phyloP scores from a whole-genome alignment of 108 stramenopile species.

The Fragilariopsis cylindrus region DNA sequence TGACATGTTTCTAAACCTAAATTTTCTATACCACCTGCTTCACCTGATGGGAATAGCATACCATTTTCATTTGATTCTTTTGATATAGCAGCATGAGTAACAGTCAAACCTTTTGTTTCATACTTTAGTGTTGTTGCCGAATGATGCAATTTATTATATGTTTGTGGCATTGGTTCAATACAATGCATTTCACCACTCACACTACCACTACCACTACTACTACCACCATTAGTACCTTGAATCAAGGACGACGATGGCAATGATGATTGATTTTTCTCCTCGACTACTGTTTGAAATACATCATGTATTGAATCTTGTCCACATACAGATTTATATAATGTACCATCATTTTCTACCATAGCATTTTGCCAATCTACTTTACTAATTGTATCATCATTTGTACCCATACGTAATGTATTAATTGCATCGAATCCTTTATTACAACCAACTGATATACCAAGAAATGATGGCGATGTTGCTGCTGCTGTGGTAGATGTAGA shows the following conservation, averaged over 20 bases:
- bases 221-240: neutral
- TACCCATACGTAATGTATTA: slow-evolving; percentile 54
- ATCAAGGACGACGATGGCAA: neutral
- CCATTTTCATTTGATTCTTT: neutral
- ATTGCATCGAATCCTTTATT: slow-evolving; percentile 77
- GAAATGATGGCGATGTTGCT: neutral
- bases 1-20: slow-evolving; percentile 31
- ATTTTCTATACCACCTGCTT: slow-evolving; percentile 25
- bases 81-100: slow-evolving; percentile 48
- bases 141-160: slow-evolving; percentile 21
- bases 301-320: slow-evolving; percentile 7
- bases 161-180: slow-evolving; percentile 64
- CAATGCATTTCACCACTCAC: slow-evolving; percentile 39
- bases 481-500: neutral
- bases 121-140: slow-evolving; percentile 21
- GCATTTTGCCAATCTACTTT: slow-evolving; percentile 43
- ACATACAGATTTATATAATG: slow-evolving; percentile 1
- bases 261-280: too few relatives aligned
- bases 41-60: too few relatives aligned
- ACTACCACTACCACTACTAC: too few relatives aligned
- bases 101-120: slow-evolving; percentile 27
- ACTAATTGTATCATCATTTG: slow-evolving; percentile 33
- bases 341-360: neutral
- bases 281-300: neutral
- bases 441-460: slow-evolving; percentile 58